Percentiles rank a stretch among this genome's conserved stretches.
phyloP scores from a whole-genome alignment of 2,329 filamentous ascomycete species.

The Monilinia fructigena region DNA sequence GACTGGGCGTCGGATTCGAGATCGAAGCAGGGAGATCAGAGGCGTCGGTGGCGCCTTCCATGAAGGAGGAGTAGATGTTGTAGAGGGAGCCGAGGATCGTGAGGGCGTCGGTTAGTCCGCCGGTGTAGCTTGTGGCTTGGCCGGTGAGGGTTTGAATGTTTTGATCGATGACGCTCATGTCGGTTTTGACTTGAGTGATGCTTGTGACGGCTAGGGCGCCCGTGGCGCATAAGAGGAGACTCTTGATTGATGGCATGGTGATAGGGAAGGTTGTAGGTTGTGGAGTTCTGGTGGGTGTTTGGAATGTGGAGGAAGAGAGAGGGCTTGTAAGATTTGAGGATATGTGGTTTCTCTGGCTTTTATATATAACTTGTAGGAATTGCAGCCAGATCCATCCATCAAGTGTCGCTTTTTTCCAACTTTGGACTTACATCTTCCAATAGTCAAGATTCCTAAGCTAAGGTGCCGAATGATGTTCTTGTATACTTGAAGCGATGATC shows the following conservation, averaged over 20 bases:
- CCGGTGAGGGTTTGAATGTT: background rate
- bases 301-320: background rate
- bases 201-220: background rate
- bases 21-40: background rate
- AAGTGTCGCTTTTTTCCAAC: background rate
- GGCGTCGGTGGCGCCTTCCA: background rate
- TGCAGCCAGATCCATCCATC: background rate
- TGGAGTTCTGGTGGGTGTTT: background rate
- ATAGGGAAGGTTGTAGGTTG: background rate
- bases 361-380: background rate
- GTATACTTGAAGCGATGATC: too few species aligned
- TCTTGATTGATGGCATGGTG: constrained; percentile 9
- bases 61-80: background rate
- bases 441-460: too few species aligned
- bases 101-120: background rate
- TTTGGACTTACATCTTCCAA: too few species aligned
- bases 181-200: background rate
- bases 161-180: background rate
- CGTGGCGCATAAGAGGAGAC: background rate
- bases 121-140: background rate
- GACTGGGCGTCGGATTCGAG: background rate
- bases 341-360: background rate
- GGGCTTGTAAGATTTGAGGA: background rate
- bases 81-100: background rate
- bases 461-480: too few species aligned